Evolutionary conservation across 2,329 filamentous ascomycete genomes (phyloP).

Genomic region (Cercospora zeae-maydis): DNA sequence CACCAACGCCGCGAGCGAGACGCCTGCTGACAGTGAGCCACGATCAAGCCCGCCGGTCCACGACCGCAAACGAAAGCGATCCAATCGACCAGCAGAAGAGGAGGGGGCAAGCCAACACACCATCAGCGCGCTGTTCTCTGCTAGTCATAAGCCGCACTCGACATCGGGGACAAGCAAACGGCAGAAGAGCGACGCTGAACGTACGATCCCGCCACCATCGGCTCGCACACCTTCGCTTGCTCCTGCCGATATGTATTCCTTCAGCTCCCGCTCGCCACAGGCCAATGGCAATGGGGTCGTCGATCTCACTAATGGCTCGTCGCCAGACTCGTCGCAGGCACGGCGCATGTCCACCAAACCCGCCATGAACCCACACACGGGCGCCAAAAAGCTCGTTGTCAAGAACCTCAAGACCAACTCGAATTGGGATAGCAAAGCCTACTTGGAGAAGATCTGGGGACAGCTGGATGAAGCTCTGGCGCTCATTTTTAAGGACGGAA

Average conservation of each 20-base stretch:
- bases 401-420: constrained; percentile 75
- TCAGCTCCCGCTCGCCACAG: constrained; percentile 39
- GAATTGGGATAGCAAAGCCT: constrained; percentile 66
- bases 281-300: constrained; percentile 37
- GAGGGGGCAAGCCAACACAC: constrained; percentile 39
- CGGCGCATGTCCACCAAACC: constrained; percentile 29
- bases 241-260: constrained; percentile 54
- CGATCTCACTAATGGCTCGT: constrained; percentile 46
- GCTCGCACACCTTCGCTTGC: constrained; percentile 27
- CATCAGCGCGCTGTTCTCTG: constrained; percentile 46
- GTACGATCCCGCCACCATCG: constrained; percentile 18
- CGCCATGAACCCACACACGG: constrained; percentile 66
- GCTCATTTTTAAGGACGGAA: constrained; percentile 65
- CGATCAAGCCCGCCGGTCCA: constrained; percentile 9
- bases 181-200: constrained; percentile 30
- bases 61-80: constrained; percentile 12
- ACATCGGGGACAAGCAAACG: constrained; percentile 39
- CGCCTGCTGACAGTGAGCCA: constrained; percentile 27
- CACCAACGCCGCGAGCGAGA: constrained; percentile 19
- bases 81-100: constrained; percentile 8
- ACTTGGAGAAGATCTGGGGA: constrained; percentile 71
- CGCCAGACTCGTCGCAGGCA: constrained; percentile 27
- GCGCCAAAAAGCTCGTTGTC: constrained; percentile 83
- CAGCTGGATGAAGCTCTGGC: constrained; percentile 71
- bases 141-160: constrained; percentile 28